These are phyloP conservation scores for Salvia splendens DNA, from an alignment of 257 asterid species.

Conservation along the genomic window DNA sequence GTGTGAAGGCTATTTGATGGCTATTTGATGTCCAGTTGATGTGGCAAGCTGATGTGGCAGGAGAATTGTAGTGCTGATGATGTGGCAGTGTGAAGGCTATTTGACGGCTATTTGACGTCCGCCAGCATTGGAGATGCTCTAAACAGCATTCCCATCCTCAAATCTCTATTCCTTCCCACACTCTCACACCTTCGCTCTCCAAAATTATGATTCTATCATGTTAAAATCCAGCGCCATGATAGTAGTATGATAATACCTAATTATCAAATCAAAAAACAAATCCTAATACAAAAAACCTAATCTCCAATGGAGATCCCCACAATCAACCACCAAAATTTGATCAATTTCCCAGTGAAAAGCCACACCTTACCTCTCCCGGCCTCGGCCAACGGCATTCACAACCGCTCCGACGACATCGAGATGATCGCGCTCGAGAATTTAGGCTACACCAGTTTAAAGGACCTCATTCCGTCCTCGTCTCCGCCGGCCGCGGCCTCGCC, in stretches of 20 bases:
- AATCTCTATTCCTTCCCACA: not conserved
- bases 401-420: slow-evolving; percentile 38
- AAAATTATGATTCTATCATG: no score
- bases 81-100: no score
- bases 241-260: slow-evolving; percentile 2
- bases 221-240: slow-evolving; percentile 18
- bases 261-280: not conserved
- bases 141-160: slow-evolving; percentile 28
- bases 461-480: slow-evolving; percentile 51
- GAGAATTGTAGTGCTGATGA: no score
- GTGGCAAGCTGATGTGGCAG: no score
- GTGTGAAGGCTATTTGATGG: no score
- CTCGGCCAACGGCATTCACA: slow-evolving; percentile 10
- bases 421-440: slow-evolving; percentile 34
- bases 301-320: slow-evolving; percentile 38
- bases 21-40: no score
- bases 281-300: slow-evolving; percentile 21
- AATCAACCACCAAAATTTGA: slow-evolving; percentile 27
- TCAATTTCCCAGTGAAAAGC: slow-evolving; percentile 25
- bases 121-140: no score
- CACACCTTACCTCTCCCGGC: slow-evolving; percentile 25
- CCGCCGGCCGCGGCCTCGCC: slow-evolving; percentile 47
- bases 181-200: slow-evolving; percentile 1
- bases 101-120: no score
- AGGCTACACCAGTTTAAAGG: slow-evolving; percentile 72